Evolutionary conservation across 352 stramenopile genomes (phyloP).

Genomic region (Lagenidium giganteum): DNA sequence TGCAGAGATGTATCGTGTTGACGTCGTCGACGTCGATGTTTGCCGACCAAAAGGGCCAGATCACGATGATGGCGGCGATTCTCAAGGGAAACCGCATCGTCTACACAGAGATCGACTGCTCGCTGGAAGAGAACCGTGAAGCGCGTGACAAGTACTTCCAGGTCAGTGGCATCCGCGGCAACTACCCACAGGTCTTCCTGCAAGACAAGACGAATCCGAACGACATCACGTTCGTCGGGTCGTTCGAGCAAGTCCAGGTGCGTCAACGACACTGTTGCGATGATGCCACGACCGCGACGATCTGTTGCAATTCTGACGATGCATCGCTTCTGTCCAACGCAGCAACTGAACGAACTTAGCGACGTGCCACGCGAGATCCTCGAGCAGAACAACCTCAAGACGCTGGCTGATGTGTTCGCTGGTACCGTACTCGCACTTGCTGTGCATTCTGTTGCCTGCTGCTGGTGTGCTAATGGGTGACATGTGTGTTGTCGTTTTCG

Average conservation of each 20-base stretch:
- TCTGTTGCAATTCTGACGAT: no score
- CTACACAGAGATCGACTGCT: constrained; percentile 77
- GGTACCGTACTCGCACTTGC: constrained; percentile 22
- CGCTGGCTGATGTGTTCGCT: constrained; percentile 64
- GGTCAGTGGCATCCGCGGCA: constrained; percentile 70
- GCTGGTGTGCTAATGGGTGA: no score
- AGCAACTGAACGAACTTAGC: constrained; percentile 83
- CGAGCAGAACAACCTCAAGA: constrained; percentile 72
- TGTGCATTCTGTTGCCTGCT: not conserved
- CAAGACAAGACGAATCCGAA: constrained; percentile 38
- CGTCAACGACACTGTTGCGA: no score
- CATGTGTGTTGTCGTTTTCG: no score
- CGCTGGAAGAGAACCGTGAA: constrained; percentile 70
- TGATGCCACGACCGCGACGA: not conserved
- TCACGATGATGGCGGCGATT: constrained; percentile 60
- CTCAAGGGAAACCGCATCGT: constrained; percentile 67
- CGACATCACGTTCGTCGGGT: constrained; percentile 63
- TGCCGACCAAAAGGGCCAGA: constrained; percentile 76
- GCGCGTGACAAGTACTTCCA: constrained; percentile 75
- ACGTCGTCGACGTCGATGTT: constrained; percentile 74
- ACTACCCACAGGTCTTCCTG: constrained; percentile 85
- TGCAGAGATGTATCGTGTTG: constrained; percentile 46
- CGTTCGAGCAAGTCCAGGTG: constrained; percentile 80
- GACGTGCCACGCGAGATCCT: constrained; percentile 73
- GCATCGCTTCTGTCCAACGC: not conserved